phyloP scores from a whole-genome alignment of 2,329 filamentous ascomycete genomes.

The Pseudogymnoascus sp. region DNA sequence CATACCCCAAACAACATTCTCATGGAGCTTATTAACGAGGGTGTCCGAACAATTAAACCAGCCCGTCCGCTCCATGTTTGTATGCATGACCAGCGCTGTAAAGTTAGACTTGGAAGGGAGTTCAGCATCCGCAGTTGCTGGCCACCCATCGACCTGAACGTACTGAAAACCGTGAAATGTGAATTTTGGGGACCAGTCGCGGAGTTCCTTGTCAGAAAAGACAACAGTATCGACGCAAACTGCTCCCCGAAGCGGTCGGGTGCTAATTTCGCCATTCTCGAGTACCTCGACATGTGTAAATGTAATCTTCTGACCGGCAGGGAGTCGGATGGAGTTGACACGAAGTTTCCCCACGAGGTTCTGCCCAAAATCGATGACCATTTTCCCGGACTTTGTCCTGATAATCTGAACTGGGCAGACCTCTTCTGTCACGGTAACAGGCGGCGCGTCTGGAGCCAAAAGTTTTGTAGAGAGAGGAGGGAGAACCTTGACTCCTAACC shows the following conservation, averaged over 20 bases:
- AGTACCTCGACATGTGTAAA: conserved; percentile 40
- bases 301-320: conserved; percentile 35
- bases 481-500: conserved; percentile 12
- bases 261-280: conserved; percentile 35
- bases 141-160: conserved; percentile 34
- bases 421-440: conserved; percentile 33
- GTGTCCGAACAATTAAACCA: conserved; percentile 35
- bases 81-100: not conserved
- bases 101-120: not conserved
- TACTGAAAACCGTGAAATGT: conserved; percentile 40
- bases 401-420: conserved; percentile 28
- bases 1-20: conserved; percentile 41
- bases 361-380: conserved; percentile 49
- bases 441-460: conserved; percentile 36
- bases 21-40: conserved; percentile 35
- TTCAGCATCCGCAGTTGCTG: not conserved
- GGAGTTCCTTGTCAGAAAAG: conserved; percentile 27
- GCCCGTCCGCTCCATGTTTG: conserved; percentile 23
- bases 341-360: conserved; percentile 47
- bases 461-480: conserved; percentile 26
- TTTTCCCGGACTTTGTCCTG: conserved; percentile 35
- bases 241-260: conserved; percentile 34
- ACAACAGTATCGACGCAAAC: conserved; percentile 33
- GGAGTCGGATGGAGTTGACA: conserved; percentile 32
- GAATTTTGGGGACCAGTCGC: conserved; percentile 32